Conservation (phyloP, 495 filamentous ascomycete genomes). For the Penicillium atrosanguineum region DNA sequence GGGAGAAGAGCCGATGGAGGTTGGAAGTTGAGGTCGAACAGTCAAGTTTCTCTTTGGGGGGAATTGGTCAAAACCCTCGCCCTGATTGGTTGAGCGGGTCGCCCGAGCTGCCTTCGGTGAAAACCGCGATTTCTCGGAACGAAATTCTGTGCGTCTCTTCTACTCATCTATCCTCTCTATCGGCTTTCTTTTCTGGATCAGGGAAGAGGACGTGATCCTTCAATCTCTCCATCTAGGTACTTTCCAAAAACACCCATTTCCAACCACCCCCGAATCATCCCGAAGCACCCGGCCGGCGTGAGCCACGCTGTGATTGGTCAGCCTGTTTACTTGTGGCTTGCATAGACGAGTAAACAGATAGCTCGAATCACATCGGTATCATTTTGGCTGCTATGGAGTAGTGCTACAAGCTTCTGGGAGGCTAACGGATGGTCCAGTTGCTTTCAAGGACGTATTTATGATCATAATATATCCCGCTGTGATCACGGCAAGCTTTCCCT, state of each 20-base stretch:
- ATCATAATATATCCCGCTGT: not conserved
- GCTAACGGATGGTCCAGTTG: not conserved
- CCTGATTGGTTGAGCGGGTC: conserved; percentile 35
- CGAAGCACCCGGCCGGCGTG: not conserved
- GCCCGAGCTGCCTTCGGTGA: conserved; percentile 34
- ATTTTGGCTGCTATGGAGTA: not conserved
- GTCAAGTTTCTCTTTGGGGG: conserved; percentile 44
- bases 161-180: not conserved
- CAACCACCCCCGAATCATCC: not conserved
- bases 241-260: not conserved
- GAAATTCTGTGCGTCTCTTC: conserved; percentile 5
- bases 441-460: not conserved
- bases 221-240: not conserved
- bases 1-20: conserved; percentile 37
- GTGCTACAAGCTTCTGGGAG: not conserved
- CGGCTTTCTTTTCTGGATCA: not conserved
- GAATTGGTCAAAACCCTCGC: conserved; percentile 41
- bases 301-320: not conserved
- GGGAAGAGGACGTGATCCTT: not conserved
- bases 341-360: not conserved
- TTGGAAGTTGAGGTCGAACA: conserved; percentile 39
- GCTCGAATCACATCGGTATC: too few species aligned
- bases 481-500: not conserved
- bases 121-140: conserved; percentile 41
- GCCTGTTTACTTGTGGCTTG: not conserved